These are phyloP conservation scores for Sclerotiophoma versabilis DNA, from an alignment of 2,329 filamentous ascomycete genomes.

Conservation along the genomic window DNA sequence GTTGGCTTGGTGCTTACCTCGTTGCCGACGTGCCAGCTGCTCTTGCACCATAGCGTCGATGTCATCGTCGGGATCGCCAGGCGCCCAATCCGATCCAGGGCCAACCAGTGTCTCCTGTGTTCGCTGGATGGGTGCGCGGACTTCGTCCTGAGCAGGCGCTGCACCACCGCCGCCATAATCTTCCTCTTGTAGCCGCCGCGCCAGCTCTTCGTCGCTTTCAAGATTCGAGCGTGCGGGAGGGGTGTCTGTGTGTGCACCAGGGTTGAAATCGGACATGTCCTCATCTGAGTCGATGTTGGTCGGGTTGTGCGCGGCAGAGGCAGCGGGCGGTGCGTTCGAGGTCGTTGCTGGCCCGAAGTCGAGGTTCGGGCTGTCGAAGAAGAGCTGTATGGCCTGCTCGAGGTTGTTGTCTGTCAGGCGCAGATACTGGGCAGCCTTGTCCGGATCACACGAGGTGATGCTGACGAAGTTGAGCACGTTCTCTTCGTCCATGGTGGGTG, in stretches of 20 bases:
- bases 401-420: conserved; percentile 84
- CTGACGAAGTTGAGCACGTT: conserved; percentile 76
- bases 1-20: conserved; percentile 33
- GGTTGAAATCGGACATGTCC: conserved; percentile 62
- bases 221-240: conserved; percentile 51
- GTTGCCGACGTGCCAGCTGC: conserved; percentile 63
- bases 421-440: conserved; percentile 82
- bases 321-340: conserved; percentile 45
- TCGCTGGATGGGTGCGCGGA: conserved; percentile 88
- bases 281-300: conserved; percentile 82
- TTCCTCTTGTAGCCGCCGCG: conserved; percentile 88
- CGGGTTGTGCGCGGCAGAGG: conserved; percentile 58
- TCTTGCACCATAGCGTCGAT: conserved; percentile 69
- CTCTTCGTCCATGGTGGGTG: conserved; percentile 55
- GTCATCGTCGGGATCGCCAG: conserved; percentile 57
- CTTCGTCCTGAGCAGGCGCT: conserved; percentile 60
- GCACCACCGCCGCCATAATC: conserved; percentile 70
- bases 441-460: conserved; percentile 78
- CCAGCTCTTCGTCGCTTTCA: conserved; percentile 94
- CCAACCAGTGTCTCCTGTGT: conserved; percentile 92
- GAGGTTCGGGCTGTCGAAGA: conserved; percentile 85
- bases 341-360: conserved; percentile 55
- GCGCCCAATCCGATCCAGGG: conserved; percentile 64
- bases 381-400: conserved; percentile 86
- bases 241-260: conserved; percentile 40